Percentiles rank a stretch among this genome's conserved stretches.
phyloP scores from a whole-genome alignment of 768 basidiomycete species.

The Macrolepiota fuliginosa region DNA sequence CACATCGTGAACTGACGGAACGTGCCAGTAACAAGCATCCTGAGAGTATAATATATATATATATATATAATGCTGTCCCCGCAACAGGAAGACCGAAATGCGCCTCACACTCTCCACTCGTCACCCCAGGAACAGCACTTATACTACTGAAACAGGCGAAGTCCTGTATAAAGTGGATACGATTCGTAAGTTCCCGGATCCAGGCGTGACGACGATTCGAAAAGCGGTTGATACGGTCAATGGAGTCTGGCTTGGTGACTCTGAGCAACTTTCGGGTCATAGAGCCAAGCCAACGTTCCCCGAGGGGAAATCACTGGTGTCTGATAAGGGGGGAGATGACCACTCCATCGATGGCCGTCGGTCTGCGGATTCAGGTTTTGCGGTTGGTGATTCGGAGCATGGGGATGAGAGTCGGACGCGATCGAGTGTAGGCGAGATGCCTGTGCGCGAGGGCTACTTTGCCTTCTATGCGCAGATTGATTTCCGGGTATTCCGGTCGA shows the following conservation, averaged over 20 bases:
- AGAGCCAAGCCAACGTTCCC: background rate
- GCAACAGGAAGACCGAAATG: slow-evolving; percentile 9
- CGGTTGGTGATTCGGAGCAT: background rate
- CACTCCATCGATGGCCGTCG: background rate
- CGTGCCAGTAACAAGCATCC: too few species aligned
- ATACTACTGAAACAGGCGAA: slow-evolving; percentile 18
- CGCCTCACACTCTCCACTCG: slow-evolving; percentile 20
- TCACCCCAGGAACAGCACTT: slow-evolving; percentile 20
- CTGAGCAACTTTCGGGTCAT: background rate
- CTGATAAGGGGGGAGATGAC: background rate
- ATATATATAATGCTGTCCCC: too few species aligned
- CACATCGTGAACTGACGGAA: too few species aligned
- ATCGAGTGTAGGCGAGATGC: background rate
- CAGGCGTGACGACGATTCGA: slow-evolving; percentile 15
- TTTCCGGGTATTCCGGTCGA: slow-evolving; percentile 12
- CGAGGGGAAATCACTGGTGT: background rate
- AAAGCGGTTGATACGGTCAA: slow-evolving; percentile 8
- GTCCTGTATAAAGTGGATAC: slow-evolving; percentile 21
- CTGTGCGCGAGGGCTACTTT: background rate
- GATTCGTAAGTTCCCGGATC: background rate
- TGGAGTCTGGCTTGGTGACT: slow-evolving; percentile 2
- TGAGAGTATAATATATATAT: too few species aligned
- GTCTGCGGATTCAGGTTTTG: background rate
- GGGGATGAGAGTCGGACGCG: background rate
- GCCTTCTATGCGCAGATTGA: slow-evolving; percentile 16